Base-by-base conservation (phyloP, 2,329 filamentous ascomycete genomes). In the Plectosphaerella cucumerina region DNA sequence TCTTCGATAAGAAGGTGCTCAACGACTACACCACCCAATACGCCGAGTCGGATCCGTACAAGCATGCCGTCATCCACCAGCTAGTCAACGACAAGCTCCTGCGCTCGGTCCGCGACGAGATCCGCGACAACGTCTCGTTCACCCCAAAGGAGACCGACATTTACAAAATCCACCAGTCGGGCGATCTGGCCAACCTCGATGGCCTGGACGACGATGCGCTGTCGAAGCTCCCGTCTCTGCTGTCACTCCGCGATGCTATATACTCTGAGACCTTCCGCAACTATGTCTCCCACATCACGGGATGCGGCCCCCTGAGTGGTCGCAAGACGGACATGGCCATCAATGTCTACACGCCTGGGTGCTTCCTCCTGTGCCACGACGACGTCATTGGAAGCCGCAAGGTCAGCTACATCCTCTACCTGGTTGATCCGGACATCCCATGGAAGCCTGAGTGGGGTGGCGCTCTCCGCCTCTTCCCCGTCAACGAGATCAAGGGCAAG, bases 71-170 rank as follows among this genome's bases (percentile, higher is more conserved):
- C 48, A 96, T 99, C 64, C 78, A 84, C 59, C 76, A 82, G 49
- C 76, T 99, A 42, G 86, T 97, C 66, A 77, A 94, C 70, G 87
- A 93, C 61, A 70, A 76, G 45, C 85, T 99, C 17, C 82, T 99
- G 44, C 92, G 92, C 62, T 78, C 82, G 50, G 94, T 99, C 53
- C 91, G 94, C 65, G 74, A 81, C 63, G 94, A 99, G 73, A 93
- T 97, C 69, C 86, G 87, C 69, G 80, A 87, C 59, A 92, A 96
- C 65, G 89, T 99, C 59, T 86, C 89, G 59, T 99, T 99, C 74
- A 97, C 94, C 12, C 92, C 92, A 61, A 99, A 99, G 70, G 94
- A 99, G 71, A 99, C 94, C 45, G 94, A 99, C 69, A 99, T 99
- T 62, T 99, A 99, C 81, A 96, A 95, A 72, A 97, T 99, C 65